Evolutionary conservation across 2,329 filamentous ascomycete genomes (phyloP).

Genomic region (Fusarium temperatum): DNA sequence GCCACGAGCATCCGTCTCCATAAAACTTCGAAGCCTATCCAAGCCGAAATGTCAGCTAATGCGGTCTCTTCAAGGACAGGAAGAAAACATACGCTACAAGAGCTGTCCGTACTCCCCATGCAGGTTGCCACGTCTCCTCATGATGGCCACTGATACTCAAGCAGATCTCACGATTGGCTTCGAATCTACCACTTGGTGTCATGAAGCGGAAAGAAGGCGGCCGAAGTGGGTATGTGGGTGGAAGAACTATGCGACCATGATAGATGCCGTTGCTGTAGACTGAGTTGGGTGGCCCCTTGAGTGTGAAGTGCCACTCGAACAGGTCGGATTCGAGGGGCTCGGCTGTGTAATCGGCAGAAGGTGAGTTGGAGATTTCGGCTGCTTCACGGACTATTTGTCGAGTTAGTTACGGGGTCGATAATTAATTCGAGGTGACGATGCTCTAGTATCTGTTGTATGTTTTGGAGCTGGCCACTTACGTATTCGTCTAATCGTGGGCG

Average conservation of each 20-base stretch:
- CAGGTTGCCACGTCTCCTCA: slow-evolving; percentile 98
- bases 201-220: slow-evolving; percentile 96
- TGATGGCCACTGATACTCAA: slow-evolving; percentile 93
- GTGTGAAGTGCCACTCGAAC: slow-evolving; percentile 98
- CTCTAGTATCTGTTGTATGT: background rate
- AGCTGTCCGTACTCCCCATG: slow-evolving; percentile 94
- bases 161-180: slow-evolving; percentile 96
- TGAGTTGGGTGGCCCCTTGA: slow-evolving; percentile 86
- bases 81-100: slow-evolving; percentile 65
- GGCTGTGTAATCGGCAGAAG: slow-evolving; percentile 86
- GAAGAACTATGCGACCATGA: slow-evolving; percentile 93
- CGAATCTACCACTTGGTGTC: slow-evolving; percentile 91
- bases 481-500: slow-evolving; percentile 85
- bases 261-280: slow-evolving; percentile 86
- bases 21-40: slow-evolving; percentile 77
- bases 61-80: rapidly evolving
- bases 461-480: slow-evolving; percentile 59
- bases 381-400: slow-evolving; percentile 78
- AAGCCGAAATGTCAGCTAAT: background rate
- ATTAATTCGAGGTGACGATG: background rate
- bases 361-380: slow-evolving; percentile 80
- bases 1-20: slow-evolving; percentile 88
- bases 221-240: slow-evolving; percentile 87
- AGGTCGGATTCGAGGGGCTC: slow-evolving; percentile 87
- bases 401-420: background rate